Conservation (phyloP, 768 basidiomycete species). For the Lepiota venenata region DNA sequence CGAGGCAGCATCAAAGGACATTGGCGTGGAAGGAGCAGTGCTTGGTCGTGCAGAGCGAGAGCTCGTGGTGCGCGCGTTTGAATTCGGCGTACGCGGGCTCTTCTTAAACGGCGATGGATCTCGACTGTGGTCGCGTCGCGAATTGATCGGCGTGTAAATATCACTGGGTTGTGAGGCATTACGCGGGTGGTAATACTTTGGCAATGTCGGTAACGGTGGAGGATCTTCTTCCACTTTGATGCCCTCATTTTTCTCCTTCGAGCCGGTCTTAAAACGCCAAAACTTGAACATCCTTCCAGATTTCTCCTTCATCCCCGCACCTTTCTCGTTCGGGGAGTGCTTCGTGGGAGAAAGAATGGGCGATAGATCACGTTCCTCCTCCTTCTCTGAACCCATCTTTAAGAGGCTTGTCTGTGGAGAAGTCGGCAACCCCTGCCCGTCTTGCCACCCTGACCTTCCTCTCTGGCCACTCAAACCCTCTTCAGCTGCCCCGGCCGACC, state of each 20-base stretch:
- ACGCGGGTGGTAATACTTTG: not conserved
- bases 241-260: conserved; percentile 1
- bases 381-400: not conserved
- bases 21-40: conserved; percentile 55
- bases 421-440: not conserved
- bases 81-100: no score
- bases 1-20: conserved; percentile 57
- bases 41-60: conserved; percentile 29
- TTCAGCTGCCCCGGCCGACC: not conserved
- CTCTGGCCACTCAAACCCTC: not conserved
- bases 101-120: not conserved
- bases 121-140: not conserved
- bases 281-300: not conserved
- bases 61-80: not conserved
- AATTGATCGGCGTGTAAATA: conserved; percentile 2
- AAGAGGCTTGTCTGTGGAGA: not conserved
- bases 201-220: conserved; percentile 4
- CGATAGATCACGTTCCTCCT: conserved; percentile 2
- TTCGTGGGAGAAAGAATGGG: conserved; percentile 2
- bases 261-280: conserved; percentile 2
- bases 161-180: not conserved
- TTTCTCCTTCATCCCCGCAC: not conserved
- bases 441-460: not conserved
- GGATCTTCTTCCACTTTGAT: conserved; percentile 1
- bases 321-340: conserved; percentile 5